Evolutionary conservation across 495 filamentous ascomycete genomes (phyloP), one percentile per base, ranked within the genome.

Genomic region (Tuber indicum): DNA sequence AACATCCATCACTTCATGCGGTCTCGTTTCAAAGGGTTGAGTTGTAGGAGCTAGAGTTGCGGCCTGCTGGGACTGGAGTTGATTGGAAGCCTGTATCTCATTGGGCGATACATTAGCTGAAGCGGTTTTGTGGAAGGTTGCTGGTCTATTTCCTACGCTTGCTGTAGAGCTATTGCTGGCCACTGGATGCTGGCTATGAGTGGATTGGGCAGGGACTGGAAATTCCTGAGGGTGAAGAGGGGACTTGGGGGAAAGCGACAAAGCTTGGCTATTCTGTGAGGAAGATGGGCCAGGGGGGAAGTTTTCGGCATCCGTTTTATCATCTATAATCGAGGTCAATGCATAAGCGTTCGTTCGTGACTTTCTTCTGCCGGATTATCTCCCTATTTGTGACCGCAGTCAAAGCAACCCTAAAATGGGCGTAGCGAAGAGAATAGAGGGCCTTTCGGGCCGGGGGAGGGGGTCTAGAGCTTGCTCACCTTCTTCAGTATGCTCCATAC

Each of bases 401-500:
- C 58, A 36, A 66, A 66, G 26, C 14, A 26, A 26, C 58, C 58
- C 26, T 66, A 36, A 36, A 17, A 12, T 66, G 58, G 58, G 58
- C 14, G 58, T 66, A 66, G 58, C 58, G 3, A 66, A 66, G 26
- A 66, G 58, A 66, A 66, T 36, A 32, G 23, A 58, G 26, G 3
- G 58, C 58, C 14, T 66, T 62, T 66, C 36, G 58, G 58, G 32
- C 58, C 14, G 45, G 49, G 23, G 10, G 26, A 23, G 52, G 58
- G 58, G 26, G 26, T 36, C 26, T 19, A 66, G 32, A 17, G 26
- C 6, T 70, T 12, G 74, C 81, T 73, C 79, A 81, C 79, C 81
- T 62, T 75, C 76, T 74, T 77, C 76, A 32, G 75, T 79, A 42
- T 66, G 70, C 49, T 76, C 74, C 70, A 77, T 82, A 47, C 75